Evolutionary conservation across 1,284 basidiomycete genomes (phyloP).

Genomic region (Cronartium ribicola): DNA sequence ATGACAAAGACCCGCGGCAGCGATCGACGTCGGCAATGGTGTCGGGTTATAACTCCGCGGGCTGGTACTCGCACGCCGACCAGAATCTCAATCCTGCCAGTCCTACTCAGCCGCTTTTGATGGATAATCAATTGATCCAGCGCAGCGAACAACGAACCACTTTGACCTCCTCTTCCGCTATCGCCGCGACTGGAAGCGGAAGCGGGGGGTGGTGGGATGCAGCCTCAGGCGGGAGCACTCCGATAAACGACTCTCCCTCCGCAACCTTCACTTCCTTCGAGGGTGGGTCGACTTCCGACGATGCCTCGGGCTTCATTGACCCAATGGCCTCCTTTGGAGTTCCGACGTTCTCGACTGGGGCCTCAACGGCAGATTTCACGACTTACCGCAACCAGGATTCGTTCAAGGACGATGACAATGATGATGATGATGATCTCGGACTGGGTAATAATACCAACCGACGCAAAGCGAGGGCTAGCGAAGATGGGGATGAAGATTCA

Average conservation of each 20-base stretch:
- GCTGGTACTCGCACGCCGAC: conserved; percentile 45
- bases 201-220: conserved; percentile 41
- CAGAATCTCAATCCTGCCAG: conserved; percentile 45
- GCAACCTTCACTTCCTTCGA: conserved; percentile 19
- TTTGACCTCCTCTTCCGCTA: conserved; percentile 33
- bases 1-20: conserved; percentile 13
- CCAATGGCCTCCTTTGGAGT: conserved; percentile 35
- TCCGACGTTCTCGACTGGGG: conserved; percentile 8
- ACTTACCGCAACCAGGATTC: conserved; percentile 1
- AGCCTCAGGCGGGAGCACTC: conserved; percentile 24
- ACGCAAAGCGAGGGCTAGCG: conserved; percentile 9
- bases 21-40: conserved; percentile 43
- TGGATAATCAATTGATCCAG: not conserved
- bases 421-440: conserved; percentile 31
- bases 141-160: not conserved
- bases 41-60: conserved; percentile 45
- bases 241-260: conserved; percentile 16
- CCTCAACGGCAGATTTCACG: not conserved
- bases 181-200: conserved; percentile 42
- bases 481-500: not conserved
- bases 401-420: conserved; percentile 18
- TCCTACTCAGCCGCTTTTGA: conserved; percentile 37
- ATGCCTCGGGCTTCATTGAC: conserved; percentile 40
- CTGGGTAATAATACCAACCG: conserved; percentile 25
- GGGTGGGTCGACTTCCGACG: conserved; percentile 14